Percentiles rank a stretch among this genome's conserved stretches.
Conservation (phyloP, 371 early-diverging fungal genomes). For the Capillidium heterosporum region DNA sequence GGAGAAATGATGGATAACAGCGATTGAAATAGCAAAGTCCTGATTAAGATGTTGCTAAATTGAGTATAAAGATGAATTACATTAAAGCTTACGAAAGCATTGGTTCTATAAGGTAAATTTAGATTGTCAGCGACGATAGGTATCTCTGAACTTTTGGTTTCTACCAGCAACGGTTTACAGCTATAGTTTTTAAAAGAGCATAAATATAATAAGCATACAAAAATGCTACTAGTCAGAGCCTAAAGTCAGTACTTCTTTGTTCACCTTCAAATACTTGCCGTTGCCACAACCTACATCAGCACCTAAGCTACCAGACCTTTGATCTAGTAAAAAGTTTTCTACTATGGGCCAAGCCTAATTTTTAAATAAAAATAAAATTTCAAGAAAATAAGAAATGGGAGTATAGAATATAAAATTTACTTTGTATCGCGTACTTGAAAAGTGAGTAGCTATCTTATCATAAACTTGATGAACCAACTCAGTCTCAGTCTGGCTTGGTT, state of each 20-base stretch:
- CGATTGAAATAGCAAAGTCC: conserved; percentile 90
- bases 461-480: conserved; percentile 80
- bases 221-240: conserved; percentile 83
- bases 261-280: conserved; percentile 89
- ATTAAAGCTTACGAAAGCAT: conserved; percentile 34
- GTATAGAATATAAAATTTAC: conserved; percentile 13
- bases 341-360: conserved; percentile 90
- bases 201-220: too few relatives aligned
- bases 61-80: too few relatives aligned
- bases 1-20: conserved; percentile 91
- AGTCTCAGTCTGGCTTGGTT: too few relatives aligned
- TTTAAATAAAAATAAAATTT: conserved; percentile 1
- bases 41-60: too few relatives aligned
- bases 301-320: conserved; percentile 52
- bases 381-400: background rate
- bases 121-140: conserved; percentile 72
- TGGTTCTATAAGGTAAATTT: conserved; percentile 47
- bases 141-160: too few relatives aligned
- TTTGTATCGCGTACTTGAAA: conserved; percentile 89
- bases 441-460: conserved; percentile 80
- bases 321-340: conserved; percentile 46
- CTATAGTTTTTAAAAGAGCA: too few relatives aligned
- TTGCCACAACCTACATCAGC: conserved; percentile 96
- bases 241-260: conserved; percentile 42
- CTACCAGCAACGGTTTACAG: too few relatives aligned